Evolutionary conservation across 345 rosid genomes (phyloP).

Genomic region (Conringia planisiliqua): DNA sequence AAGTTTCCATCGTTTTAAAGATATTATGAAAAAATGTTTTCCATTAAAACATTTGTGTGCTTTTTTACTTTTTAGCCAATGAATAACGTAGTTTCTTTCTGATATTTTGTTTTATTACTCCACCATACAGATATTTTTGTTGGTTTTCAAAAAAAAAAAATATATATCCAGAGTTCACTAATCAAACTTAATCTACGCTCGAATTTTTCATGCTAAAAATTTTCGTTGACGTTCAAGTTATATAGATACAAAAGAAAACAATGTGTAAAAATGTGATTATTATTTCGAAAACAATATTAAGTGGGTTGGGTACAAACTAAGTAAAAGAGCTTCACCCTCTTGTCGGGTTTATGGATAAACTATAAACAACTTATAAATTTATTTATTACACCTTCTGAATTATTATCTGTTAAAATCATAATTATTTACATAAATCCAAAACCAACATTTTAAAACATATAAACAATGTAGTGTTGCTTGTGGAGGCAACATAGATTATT

Average conservation of each 20-base stretch:
- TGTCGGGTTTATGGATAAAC: constrained; percentile 28
- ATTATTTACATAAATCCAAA: constrained; percentile 17
- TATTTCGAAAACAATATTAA: constrained; percentile 11
- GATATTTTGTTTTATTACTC: background rate
- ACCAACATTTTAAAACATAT: background rate
- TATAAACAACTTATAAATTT: constrained; percentile 14
- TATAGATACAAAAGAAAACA: background rate
- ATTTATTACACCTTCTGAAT: constrained; percentile 14
- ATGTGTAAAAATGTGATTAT: background rate
- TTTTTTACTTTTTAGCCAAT: background rate
- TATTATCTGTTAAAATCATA: constrained; percentile 16
- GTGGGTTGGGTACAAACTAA: constrained; percentile 28
- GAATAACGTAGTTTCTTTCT: background rate
- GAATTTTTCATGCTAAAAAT: background rate
- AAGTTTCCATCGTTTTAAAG: background rate
- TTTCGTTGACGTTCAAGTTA: background rate
- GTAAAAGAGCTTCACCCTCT: constrained; percentile 18
- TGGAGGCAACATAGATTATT: background rate
- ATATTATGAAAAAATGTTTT: background rate
- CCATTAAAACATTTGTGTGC: background rate
- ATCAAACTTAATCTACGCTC: background rate
- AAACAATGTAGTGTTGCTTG: constrained; percentile 17
- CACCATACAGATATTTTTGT: background rate
- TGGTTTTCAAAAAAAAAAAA: background rate
- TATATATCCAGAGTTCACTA: background rate